Evolutionary conservation across 345 rosid genomes (phyloP), one percentile per base, ranked within the genome.

Genomic region (Lepidium sativum): DNA sequence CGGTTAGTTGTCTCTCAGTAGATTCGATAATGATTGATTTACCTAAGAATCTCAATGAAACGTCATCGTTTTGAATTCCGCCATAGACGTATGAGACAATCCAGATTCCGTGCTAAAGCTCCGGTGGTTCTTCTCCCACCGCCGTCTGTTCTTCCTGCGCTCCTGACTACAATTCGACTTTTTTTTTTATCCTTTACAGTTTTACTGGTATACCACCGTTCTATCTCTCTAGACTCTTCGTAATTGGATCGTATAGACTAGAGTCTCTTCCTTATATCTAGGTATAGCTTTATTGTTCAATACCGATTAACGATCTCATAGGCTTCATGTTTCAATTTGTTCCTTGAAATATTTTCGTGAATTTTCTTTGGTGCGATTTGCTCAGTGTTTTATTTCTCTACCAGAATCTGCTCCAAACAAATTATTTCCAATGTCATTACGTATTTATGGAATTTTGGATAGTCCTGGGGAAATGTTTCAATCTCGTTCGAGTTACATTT

Each of bases 51-150:
- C 23, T 27, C 6, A 0, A 18, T 0, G 6, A 23, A 42, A 60
- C 54, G 61, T 0, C 40, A 12, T 0, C 62, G 74, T 69, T 60
- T 15, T 14, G 13, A 31, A 32, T 21, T 53, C 43, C 48, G 15
- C 39, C 39, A 17, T 1, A 16, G 21, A 38, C 34, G 44, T 14
- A 5, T 15, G 35, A 21, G 12, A 12, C 8, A 27, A 27, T 27
- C 31, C 31, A 50, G 20, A 55, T 35, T 0, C 70, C 61, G 53
- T 42, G 43, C 52, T 11, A 50, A 44, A 70, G 23, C 69, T 34
- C 50, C 69, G 69, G 63, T 29, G 51, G 8, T 35, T 45, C 68
- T 35, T 54, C 42, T 54, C 48, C 67, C 53, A 69, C 54, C 67
- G 38, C 60, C 73, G 60, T 20, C 3, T 31, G 54, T 20, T 60